Percentiles rank a stretch among this genome's conserved stretches.
Evolutionary conservation across 2,329 filamentous ascomycete genomes (phyloP).

Genomic region (Colletotrichum horii): DNA sequence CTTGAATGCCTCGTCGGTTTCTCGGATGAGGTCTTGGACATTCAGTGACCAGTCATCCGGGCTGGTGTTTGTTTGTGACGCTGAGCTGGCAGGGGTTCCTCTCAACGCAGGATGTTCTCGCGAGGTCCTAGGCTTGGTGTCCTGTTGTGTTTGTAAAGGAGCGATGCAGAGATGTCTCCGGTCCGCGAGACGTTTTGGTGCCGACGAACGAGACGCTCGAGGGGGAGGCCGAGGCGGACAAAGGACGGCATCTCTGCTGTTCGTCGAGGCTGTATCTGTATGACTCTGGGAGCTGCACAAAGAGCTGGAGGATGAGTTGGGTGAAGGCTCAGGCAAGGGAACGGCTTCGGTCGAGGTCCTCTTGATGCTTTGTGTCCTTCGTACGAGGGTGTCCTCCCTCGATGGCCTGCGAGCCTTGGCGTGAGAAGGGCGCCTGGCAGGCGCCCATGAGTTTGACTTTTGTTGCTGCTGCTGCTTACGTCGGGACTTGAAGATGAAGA

Average conservation of each 20-base stretch:
- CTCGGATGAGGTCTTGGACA: constrained; percentile 50
- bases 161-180: constrained; percentile 16
- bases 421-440: neutral
- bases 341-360: constrained; percentile 42
- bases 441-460: constrained; percentile 5
- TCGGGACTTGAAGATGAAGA: constrained; percentile 18
- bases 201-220: neutral
- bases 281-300: constrained; percentile 49
- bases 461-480: neutral
- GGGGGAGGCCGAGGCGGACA: constrained; percentile 30
- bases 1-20: constrained; percentile 57
- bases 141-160: neutral
- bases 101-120: neutral
- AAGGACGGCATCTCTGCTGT: constrained; percentile 34
- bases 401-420: neutral
- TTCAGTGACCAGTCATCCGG: constrained; percentile 36
- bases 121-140: neutral
- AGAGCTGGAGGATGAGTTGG: constrained; percentile 49
- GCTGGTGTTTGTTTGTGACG: neutral
- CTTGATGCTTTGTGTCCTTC: constrained; percentile 42
- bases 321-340: constrained; percentile 40
- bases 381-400: constrained; percentile 36
- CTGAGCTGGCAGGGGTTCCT: neutral
- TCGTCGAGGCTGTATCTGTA: constrained; percentile 26
- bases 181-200: constrained; percentile 22